Conservation (phyloP, 2,329 filamentous ascomycete species). For the Nectriaceae sp. region DNA sequence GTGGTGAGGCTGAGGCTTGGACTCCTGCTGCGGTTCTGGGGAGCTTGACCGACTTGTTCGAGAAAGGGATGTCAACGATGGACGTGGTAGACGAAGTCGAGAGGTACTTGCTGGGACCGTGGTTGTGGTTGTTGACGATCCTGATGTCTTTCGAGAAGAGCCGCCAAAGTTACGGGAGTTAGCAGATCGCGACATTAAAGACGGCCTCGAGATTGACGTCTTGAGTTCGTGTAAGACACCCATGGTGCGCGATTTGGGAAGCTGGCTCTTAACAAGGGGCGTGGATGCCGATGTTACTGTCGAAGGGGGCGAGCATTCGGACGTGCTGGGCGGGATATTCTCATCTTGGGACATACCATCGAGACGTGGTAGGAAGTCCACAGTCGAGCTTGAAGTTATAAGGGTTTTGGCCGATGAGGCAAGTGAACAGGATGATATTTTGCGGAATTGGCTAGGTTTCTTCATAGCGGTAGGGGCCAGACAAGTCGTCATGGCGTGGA, state of each 20-base stretch:
- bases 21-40: slow-evolving; percentile 8
- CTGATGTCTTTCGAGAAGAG: slow-evolving; percentile 19
- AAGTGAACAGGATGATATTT: slow-evolving; percentile 13
- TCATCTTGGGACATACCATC: slow-evolving; percentile 26
- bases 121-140: slow-evolving; percentile 6
- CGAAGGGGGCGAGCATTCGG: slow-evolving; percentile 2
- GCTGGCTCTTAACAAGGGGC: slow-evolving; percentile 20
- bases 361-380: slow-evolving; percentile 10
- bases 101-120: slow-evolving; percentile 18
- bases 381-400: slow-evolving; percentile 15
- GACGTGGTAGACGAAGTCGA: slow-evolving; percentile 17
- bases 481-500: slow-evolving; percentile 25
- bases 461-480: slow-evolving; percentile 13
- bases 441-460: background rate
- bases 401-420: slow-evolving; percentile 12
- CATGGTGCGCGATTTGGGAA: slow-evolving; percentile 49
- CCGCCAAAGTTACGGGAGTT: slow-evolving; percentile 11
- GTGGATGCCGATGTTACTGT: background rate
- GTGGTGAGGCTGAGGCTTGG: slow-evolving; percentile 25
- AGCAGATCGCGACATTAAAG: slow-evolving; percentile 20
- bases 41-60: slow-evolving; percentile 18
- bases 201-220: slow-evolving; percentile 43
- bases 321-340: slow-evolving; percentile 22
- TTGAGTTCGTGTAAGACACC: slow-evolving; percentile 47
- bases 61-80: slow-evolving; percentile 19